phyloP scores from a whole-genome alignment of 2,329 filamentous ascomycete species.

The Penicillium brevicompactum region DNA sequence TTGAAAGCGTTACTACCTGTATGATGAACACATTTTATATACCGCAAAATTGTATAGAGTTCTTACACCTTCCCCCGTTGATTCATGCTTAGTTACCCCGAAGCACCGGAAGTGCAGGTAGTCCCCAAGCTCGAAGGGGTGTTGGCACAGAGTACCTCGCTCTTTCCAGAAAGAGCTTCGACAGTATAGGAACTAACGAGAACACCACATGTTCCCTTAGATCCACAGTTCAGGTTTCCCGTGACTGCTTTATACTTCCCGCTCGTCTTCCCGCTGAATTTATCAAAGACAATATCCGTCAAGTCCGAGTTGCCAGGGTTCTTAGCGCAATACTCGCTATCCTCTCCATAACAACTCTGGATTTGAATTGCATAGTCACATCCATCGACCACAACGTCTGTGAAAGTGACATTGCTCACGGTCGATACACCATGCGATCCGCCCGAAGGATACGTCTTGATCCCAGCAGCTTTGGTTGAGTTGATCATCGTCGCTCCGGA shows the following conservation, averaged over 20 bases:
- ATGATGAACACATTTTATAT: constrained; percentile 17
- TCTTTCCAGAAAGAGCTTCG: constrained; percentile 35
- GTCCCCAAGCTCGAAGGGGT: constrained; percentile 35
- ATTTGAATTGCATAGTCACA: constrained; percentile 51
- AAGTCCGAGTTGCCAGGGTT: constrained; percentile 39
- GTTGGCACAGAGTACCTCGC: constrained; percentile 37
- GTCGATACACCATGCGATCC: constrained; percentile 38
- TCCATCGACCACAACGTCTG: constrained; percentile 39
- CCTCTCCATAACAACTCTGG: constrained; percentile 48
- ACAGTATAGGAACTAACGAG: constrained; percentile 38
- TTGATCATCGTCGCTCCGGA: constrained; percentile 44
- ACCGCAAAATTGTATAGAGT: constrained; percentile 21
- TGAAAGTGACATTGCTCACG: constrained; percentile 48
- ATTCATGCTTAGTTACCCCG: constrained; percentile 25
- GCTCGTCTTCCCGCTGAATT: constrained; percentile 44
- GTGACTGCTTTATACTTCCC: constrained; percentile 38
- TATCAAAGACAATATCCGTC: constrained; percentile 39
- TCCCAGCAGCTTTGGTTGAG: constrained; percentile 50
- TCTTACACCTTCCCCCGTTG: background rate
- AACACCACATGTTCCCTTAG: constrained; percentile 42
- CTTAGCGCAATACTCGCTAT: constrained; percentile 37
- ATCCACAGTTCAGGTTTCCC: constrained; percentile 43
- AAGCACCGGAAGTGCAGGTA: constrained; percentile 37
- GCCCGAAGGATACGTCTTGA: constrained; percentile 50
- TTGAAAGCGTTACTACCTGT: constrained; percentile 5